These are phyloP conservation scores for Lactifluus echinatus DNA, from an alignment of 768 basidiomycete species.

Conservation along the genomic window DNA sequence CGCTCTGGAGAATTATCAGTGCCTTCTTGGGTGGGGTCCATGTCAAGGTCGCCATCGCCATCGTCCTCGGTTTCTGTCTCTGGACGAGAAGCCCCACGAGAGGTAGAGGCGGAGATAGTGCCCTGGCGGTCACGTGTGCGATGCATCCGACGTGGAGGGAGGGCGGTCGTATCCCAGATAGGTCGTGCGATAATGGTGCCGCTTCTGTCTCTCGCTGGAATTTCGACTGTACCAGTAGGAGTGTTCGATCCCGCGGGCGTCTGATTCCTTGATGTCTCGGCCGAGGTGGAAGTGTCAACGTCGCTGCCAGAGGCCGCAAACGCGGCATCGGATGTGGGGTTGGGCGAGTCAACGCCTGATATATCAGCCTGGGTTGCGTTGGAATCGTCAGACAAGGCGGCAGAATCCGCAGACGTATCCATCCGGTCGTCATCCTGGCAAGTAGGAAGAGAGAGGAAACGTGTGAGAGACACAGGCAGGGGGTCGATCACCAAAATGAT, in stretches of 20 bases:
- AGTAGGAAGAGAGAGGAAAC: not conserved
- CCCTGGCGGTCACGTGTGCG: conserved; percentile 24
- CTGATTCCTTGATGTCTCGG: conserved; percentile 49
- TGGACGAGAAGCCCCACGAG: conserved; percentile 43
- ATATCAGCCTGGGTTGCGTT: conserved; percentile 15
- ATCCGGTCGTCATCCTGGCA: conserved; percentile 24
- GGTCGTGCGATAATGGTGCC: conserved; percentile 67
- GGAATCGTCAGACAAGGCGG: conserved; percentile 14
- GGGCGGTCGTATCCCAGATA: conserved; percentile 41
- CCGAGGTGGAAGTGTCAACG: conserved; percentile 52
- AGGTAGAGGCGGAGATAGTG: conserved; percentile 20
- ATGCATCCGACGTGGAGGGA: conserved; percentile 22
- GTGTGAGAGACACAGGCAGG: not conserved
- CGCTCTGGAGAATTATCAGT: conserved; percentile 23
- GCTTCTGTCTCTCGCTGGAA: conserved; percentile 58
- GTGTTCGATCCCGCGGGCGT: conserved; percentile 54
- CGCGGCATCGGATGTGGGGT: conserved; percentile 16
- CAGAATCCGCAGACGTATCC: conserved; percentile 18
- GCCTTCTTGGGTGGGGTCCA: conserved; percentile 27
- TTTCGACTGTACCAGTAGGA: conserved; percentile 52
- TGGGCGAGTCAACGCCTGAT: conserved; percentile 14
- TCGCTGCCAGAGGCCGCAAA: conserved; percentile 38
- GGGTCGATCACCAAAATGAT: not conserved
- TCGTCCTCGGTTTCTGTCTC: conserved; percentile 79
- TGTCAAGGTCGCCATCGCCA: conserved; percentile 52